Percentiles rank a stretch among this genome's conserved stretches.
Evolutionary conservation across 768 basidiomycete species (phyloP).

Genomic region (Russula lepida): DNA sequence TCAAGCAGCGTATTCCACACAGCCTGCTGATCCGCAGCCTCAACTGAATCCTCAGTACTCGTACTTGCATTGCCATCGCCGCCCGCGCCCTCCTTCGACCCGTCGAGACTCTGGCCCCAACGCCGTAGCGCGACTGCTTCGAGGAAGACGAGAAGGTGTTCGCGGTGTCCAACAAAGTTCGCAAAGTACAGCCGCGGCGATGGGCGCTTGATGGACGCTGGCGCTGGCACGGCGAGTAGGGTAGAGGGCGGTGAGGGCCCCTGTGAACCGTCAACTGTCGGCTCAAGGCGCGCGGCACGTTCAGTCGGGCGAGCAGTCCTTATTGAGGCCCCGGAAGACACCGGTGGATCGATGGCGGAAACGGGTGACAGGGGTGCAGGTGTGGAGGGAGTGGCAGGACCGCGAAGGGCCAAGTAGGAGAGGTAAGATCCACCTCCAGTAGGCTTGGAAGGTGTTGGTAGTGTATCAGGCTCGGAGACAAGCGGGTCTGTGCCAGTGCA

Average conservation of each 20-base stretch:
- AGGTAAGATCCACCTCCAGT: slow-evolving; percentile 54
- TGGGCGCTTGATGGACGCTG: slow-evolving; percentile 41
- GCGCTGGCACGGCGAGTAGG: slow-evolving; percentile 14
- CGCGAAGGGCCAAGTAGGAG: slow-evolving; percentile 69
- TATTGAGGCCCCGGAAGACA: slow-evolving; percentile 15
- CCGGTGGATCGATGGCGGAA: slow-evolving; percentile 19
- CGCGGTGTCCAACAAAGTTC: slow-evolving; percentile 86
- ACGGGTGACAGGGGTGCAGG: slow-evolving; percentile 33
- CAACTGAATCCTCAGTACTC: slow-evolving; percentile 27
- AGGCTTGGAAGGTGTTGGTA: slow-evolving; percentile 26
- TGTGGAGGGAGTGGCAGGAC: slow-evolving; percentile 34
- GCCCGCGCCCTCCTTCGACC: slow-evolving; percentile 20
- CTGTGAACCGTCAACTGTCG: slow-evolving; percentile 30
- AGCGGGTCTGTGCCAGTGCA: slow-evolving; percentile 62
- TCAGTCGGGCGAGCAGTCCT: slow-evolving; percentile 10
- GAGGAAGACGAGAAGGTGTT: slow-evolving; percentile 77
- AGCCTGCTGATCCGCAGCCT: slow-evolving; percentile 60
- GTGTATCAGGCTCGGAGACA: slow-evolving; percentile 31
- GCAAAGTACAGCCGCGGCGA: slow-evolving; percentile 87
- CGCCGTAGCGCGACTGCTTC: slow-evolving; percentile 74
- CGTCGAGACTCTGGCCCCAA: slow-evolving; percentile 69
- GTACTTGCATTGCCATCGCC: slow-evolving; percentile 10
- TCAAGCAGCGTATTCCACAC: slow-evolving; percentile 97
- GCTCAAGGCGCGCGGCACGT: slow-evolving; percentile 31
- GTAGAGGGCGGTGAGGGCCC: slow-evolving; percentile 26